phyloP scores from a whole-genome alignment of 768 basidiomycete species.

The Suillus tomentosus region DNA sequence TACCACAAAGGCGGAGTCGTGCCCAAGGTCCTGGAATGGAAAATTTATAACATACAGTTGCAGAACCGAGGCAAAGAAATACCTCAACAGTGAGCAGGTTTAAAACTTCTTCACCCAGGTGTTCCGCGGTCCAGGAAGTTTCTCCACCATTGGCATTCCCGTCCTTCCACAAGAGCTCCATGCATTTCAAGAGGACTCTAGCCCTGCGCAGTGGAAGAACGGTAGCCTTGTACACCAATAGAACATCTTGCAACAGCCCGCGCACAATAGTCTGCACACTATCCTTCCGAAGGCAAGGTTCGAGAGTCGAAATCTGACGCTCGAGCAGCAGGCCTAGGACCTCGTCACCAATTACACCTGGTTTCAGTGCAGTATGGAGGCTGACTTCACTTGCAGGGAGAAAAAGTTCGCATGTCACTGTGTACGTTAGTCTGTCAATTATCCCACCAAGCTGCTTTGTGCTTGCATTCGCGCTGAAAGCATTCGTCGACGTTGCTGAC shows the following conservation, averaged over 20 bases:
- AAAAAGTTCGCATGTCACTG: conserved; percentile 68
- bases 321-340: conserved; percentile 61
- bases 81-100: conserved; percentile 46
- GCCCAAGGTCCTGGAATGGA: conserved; percentile 29
- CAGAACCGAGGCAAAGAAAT: neutral
- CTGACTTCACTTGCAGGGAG: conserved; percentile 46
- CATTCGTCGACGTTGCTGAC: conserved; percentile 18
- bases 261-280: conserved; percentile 45
- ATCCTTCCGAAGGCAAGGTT: conserved; percentile 58
- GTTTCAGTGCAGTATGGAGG: neutral
- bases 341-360: conserved; percentile 10
- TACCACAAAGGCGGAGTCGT: conserved; percentile 29
- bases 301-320: conserved; percentile 59
- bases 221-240: conserved; percentile 48
- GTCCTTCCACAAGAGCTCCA: conserved; percentile 48
- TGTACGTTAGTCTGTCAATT: conserved; percentile 66
- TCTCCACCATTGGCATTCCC: conserved; percentile 25
- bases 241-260: conserved; percentile 48
- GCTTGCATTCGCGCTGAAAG: conserved; percentile 41
- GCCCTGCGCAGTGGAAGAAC: conserved; percentile 61
- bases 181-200: conserved; percentile 52
- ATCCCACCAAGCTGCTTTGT: conserved; percentile 60
- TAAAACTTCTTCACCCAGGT: conserved; percentile 45
- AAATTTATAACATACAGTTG: neutral
- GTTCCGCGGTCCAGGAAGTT: conserved; percentile 34